Base-by-base conservation (phyloP, 2,329 filamentous ascomycete species). In the Colletotrichum truncatum region DNA sequence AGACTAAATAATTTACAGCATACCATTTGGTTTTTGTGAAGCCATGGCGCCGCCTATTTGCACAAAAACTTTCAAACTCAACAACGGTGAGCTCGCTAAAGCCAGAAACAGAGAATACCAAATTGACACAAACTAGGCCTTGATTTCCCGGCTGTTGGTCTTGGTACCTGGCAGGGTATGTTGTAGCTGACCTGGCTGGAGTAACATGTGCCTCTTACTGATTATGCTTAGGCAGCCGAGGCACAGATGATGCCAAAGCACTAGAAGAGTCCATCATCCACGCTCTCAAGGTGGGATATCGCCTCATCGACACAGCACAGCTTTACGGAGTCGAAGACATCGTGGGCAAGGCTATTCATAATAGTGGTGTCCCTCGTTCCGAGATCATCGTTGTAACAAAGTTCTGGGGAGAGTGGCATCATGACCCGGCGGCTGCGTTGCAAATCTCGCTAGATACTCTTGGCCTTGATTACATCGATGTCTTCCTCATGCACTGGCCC, bases 381-480 rank as follows among this genome's bases (percentile, higher is more conserved):
- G 73, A 88, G 67, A 84, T 88, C 74, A 87, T 86, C 79, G 79
- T 77, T 23, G 74, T 78, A 46, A 77, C 73, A 43, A 79, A 78
- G 64, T 69, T 79, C 53, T 70, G 70, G 62, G 71, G 71, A 51
- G 14, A 89, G 70, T 74, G 72, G 46, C 64, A 66, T 26, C 73
- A 77, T 34, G 66, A 71, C 16, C 73, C 74, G 1, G 69, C 63
- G 12, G 68, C 68, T 11, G 74, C 72, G 3, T 69, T 78, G 10
- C 53, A 72, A n/a, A 64, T 57, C 10, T 76, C 75, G 0, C 74
- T 78, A 1, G 53, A 68, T 2, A 64, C 68, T 28, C 68, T 75
- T 4, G 70, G 68, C 5, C 56, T 76, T 4, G 76, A 75, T 39
- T 77, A 77, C 56, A 38, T 77, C 18, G 75, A 77, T 55, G 61